Base-by-base conservation (phyloP, 2,329 filamentous ascomycete genomes). In the Sporothrix globosa region DNA sequence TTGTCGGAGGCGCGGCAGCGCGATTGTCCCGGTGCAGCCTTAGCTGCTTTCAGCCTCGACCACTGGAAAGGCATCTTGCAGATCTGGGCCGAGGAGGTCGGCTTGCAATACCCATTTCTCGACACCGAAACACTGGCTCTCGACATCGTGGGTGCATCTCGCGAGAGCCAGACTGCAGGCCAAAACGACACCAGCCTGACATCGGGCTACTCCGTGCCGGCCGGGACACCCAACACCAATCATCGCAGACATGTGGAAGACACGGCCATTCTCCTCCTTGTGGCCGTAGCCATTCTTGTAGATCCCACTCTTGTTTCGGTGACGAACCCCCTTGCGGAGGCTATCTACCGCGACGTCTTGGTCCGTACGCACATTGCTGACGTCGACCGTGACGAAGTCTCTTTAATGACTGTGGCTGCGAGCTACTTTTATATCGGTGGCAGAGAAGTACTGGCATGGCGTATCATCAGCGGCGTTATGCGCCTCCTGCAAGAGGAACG, bases 361-460 rank as follows among this genome's bases (percentile, higher is more conserved):
- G 10, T 66, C 19, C 44, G 46, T 2, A 66, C 63, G n/a, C 63
- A 66, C 13, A 14, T 66, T 14, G 19, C 63, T 4, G 63, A 66
- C 30, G 63, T 66, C 9, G 46, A 66, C 19, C 63, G 63, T 2
- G 46, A 19, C 4, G 63, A 66, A 4, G 63, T 66, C 17, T 66
- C 63, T 2, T 17, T 66, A 46, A 66, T 66, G 63, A 34, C 63
- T 3, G 46, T 66, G 6, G 46, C 63, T 9, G 63, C 63, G 1
- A 66, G 63, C 27, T 66, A 66, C 6, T 66, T 66, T 9, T 66
- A 52, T 21, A 19, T 66, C 10, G 41, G 63, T 9, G 63, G 50
- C 46, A 46, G 63, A 2, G 63, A 66, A 53, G 63, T 66, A 2
- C 46, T 66, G 46, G 63, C 63, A 52, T 66, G 63, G 63, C 63